A percentile compares a stretch with the other conserved stretches of the same genome.
These are phyloP conservation scores for Grosmannia huntii DNA, from an alignment of 2,329 filamentous ascomycete species.

Conservation along the genomic window DNA sequence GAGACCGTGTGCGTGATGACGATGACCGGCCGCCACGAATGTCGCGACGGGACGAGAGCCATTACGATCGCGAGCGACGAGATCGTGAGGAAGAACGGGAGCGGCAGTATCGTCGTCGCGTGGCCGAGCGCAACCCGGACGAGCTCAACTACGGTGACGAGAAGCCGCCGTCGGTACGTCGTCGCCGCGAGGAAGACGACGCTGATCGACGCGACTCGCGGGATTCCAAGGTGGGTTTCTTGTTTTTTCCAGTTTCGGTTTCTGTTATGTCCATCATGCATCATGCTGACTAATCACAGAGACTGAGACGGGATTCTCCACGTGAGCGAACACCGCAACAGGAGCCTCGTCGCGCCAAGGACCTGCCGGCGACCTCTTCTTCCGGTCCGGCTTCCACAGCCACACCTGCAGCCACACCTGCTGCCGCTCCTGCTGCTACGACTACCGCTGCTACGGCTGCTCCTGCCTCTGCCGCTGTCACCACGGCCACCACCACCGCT, in stretches of 20 bases:
- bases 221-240: constrained; percentile 47
- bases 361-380: constrained; percentile 14
- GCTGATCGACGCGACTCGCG: constrained; percentile 51
- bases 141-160: constrained; percentile 86
- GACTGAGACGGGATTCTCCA: constrained; percentile 39
- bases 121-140: constrained; percentile 56
- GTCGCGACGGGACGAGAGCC: constrained; percentile 47
- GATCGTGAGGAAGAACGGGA: constrained; percentile 87
- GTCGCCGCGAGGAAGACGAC: constrained; percentile 66
- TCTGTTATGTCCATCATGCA: not conserved
- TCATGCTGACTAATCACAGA: constrained; percentile 29
- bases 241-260: constrained; percentile 15
- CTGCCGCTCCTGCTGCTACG: constrained; percentile 23
- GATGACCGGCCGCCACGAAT: constrained; percentile 36
- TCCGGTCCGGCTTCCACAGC: not conserved
- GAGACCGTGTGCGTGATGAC: constrained; percentile 25
- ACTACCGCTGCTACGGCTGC: not conserved
- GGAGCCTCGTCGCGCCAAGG: constrained; percentile 36
- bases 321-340: constrained; percentile 48
- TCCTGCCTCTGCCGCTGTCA: constrained; percentile 2
- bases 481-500: not conserved
- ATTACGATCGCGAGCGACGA: constrained; percentile 76
- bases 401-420: not conserved
- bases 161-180: constrained; percentile 47
- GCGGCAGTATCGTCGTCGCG: constrained; percentile 69